A percentile compares a stretch with the other conserved stretches of the same genome.
phyloP scores from a whole-genome alignment of 148 eudicot species.

The Euryodendron excelsum region DNA sequence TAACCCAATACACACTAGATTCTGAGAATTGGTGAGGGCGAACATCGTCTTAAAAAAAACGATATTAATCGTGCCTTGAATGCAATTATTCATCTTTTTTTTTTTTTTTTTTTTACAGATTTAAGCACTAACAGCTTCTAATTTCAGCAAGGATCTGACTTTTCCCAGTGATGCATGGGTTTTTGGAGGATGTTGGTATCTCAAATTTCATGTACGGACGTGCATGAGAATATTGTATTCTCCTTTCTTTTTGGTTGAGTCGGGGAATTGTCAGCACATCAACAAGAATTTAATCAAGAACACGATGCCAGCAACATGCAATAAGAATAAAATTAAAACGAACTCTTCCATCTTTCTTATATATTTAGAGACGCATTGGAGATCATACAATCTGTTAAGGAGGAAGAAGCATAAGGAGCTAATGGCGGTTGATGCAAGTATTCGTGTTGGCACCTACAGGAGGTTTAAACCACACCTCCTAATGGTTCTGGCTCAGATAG shows the following conservation, averaged over 20 bases:
- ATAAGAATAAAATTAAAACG: background rate
- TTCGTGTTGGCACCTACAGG: conserved; percentile 30
- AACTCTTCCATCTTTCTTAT: conserved; percentile 8
- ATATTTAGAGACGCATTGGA: background rate
- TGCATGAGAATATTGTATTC: background rate
- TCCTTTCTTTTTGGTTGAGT: background rate
- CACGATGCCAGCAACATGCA: conserved; percentile 22
- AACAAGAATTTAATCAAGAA: conserved; percentile 17
- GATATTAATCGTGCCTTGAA: too few relatives aligned
- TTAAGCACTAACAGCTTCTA: too few relatives aligned
- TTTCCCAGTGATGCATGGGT: background rate
- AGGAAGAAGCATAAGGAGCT: background rate
- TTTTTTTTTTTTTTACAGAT: too few relatives aligned
- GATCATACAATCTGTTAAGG: background rate
- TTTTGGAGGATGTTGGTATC: background rate
- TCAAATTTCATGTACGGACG: background rate
- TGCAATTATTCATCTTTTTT: too few relatives aligned
- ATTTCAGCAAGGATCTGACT: background rate
- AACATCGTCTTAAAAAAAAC: too few relatives aligned
- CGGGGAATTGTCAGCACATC: background rate
- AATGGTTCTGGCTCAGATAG: conserved; percentile 64
- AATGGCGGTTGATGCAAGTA: conserved; percentile 16
- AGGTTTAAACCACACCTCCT: conserved; percentile 71
- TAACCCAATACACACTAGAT: too few relatives aligned
- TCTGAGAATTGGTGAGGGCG: too few relatives aligned